Evolutionary conservation across 441 rosid species (phyloP), one percentile per base, ranked within the genome.

Genomic region (Dalechampia spathulata): DNA sequence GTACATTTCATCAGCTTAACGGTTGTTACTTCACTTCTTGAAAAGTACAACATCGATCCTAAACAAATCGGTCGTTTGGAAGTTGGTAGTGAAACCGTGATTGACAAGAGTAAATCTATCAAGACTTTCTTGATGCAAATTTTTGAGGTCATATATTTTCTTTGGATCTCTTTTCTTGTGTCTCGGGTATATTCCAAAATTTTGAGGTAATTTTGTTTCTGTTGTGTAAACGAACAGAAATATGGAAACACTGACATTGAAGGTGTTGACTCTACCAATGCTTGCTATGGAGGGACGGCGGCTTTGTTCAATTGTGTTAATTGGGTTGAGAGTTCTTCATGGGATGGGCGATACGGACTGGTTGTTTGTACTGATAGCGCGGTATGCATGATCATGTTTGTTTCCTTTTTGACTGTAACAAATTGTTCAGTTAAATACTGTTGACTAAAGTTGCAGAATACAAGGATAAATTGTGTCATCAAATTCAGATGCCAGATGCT

Each of bases 221-320:
- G 23, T 55, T 61, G 57, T 36, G 36, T n/a, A 67, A 67, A 69
- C 78, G 63, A 64, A 54, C 85, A 90, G 99, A 79, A 86, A 78
- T 66, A 67, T 67, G 97, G 99, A 52, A 93, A 93, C 71, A 85
- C 96, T 11, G 97, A 93, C 66, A 82, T 93, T 17, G 99, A 93
- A 80, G 99, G 99, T 28, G 99, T 93, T 52, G 99, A 93, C 79
- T 93, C 99, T 2, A 76, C 82, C 17, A 93, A 93, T 75, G 99
- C 99, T 59, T 93, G 99, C 72, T 93, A 93, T 54, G 99, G 99
- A 16, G 99, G 99, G 57, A 93, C 99, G 37, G 99, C 99, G 1
- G 99, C 99, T 61, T 76, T 93, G 63, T 71, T 93, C 53, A 93
- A 93, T 50, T 93, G 96, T 73, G 95, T 93, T 65, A 93, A 93